phyloP scores from a whole-genome alignment of 176 grass and related monocot genomes.

The Juncus inflexus region DNA sequence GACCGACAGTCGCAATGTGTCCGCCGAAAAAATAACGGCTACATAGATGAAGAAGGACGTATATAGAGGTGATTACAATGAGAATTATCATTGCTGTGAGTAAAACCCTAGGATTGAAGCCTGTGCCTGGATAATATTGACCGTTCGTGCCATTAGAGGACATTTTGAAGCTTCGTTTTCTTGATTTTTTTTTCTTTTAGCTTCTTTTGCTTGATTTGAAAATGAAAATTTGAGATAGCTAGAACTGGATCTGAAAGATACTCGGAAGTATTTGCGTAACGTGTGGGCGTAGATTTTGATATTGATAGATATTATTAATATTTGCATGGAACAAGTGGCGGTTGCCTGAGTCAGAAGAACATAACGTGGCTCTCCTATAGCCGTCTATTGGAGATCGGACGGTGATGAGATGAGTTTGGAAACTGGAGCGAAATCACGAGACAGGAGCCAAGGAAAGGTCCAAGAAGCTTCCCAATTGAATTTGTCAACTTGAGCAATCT shows the following conservation, averaged over 20 bases:
- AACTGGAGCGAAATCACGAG: neutral
- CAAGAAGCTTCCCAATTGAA: neutral
- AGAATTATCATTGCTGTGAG: conserved; percentile 33
- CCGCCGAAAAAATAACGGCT: conserved; percentile 15
- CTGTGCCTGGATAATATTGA: neutral
- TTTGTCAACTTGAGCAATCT: too few relatives aligned
- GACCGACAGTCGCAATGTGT: neutral
- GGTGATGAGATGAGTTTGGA: neutral
- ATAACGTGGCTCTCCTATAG: neutral
- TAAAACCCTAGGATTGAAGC: conserved; percentile 31
- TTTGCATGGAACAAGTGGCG: neutral
- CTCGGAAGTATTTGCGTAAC: neutral
- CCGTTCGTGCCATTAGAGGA: conserved; percentile 3
- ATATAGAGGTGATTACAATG: conserved; percentile 24
- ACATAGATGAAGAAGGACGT: conserved; percentile 30
- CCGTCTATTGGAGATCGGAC: neutral
- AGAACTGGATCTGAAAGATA: too few relatives aligned
- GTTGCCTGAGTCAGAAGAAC: neutral
- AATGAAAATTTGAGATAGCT: neutral
- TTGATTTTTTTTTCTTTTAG: neutral
- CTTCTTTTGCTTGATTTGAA: neutral
- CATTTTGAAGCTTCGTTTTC: conserved; percentile 4
- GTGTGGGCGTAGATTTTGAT: neutral
- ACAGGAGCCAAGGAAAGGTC: neutral
- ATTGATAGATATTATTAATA: neutral